Conservation (phyloP, 1,139 yeast genomes). For the Kodamaea sp. region DNA sequence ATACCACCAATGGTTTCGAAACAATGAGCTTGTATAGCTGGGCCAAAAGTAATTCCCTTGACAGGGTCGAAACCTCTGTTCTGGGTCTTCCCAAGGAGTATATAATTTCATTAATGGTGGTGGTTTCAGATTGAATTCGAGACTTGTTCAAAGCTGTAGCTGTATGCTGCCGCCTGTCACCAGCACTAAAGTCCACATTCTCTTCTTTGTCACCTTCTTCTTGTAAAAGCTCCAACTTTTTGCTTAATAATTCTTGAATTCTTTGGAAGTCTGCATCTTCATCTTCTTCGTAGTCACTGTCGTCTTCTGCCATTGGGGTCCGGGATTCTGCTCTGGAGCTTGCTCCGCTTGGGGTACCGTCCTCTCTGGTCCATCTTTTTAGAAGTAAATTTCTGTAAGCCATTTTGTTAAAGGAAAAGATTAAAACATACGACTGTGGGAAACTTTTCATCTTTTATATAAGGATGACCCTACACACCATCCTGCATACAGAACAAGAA, state of each 20-base stretch:
- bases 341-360: constrained; percentile 15
- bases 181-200: constrained; percentile 16
- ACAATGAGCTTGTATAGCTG: constrained; percentile 52
- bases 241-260: constrained; percentile 42
- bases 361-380: constrained; percentile 16
- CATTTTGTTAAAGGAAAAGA: too few species aligned
- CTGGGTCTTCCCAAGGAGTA: constrained; percentile 41
- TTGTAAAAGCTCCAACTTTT: constrained; percentile 33
- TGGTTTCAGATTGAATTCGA: constrained; percentile 37
- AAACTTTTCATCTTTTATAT: too few species aligned
- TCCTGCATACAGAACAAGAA: neutral
- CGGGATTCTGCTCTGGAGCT: constrained; percentile 40
- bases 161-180: constrained; percentile 30
- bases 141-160: constrained; percentile 34
- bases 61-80: constrained; percentile 46
- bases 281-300: constrained; percentile 36
- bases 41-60: constrained; percentile 53
- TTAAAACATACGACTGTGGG: too few species aligned
- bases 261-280: constrained; percentile 43
- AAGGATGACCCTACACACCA: constrained; percentile 1
- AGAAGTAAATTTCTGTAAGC: constrained; percentile 6
- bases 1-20: constrained; percentile 40
- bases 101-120: constrained; percentile 45
- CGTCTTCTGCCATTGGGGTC: constrained; percentile 45
- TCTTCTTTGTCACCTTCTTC: constrained; percentile 16